These are phyloP conservation scores for Alliaria petiolata DNA, from an alignment of 345 rosid species.

Conservation along the genomic window DNA sequence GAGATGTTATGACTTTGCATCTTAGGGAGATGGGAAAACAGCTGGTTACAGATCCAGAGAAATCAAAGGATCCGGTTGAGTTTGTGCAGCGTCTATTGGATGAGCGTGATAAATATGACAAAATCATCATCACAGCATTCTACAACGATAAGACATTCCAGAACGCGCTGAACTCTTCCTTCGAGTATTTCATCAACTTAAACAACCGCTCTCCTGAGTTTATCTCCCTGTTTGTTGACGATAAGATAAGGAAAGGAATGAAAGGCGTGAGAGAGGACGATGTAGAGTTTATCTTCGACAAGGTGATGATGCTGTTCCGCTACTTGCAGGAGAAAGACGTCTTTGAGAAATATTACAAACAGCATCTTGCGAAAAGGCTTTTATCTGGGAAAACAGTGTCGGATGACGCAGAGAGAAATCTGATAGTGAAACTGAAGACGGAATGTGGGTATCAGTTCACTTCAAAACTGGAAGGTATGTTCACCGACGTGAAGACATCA, in stretches of 20 bases:
- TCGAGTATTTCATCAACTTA: background rate
- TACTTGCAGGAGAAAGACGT: background rate
- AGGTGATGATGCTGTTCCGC: background rate
- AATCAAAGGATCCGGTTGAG: background rate
- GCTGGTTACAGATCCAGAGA: background rate
- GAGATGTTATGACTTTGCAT: background rate
- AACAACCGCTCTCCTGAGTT: background rate
- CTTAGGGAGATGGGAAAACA: background rate
- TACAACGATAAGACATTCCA: background rate
- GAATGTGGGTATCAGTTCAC: background rate
- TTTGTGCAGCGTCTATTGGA: background rate
- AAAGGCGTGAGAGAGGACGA: background rate
- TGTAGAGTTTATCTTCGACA: background rate
- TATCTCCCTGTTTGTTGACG: background rate
- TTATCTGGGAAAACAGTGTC: background rate
- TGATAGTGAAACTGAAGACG: background rate
- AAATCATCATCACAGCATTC: background rate
- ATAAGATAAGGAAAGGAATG: background rate
- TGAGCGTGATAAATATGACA: background rate
- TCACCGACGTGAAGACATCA: background rate
- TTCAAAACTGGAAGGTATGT: background rate
- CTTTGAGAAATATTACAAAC: background rate
- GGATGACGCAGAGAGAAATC: background rate
- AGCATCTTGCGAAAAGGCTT: background rate
- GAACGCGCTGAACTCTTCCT: background rate